Percentiles rank a stretch among this genome's conserved stretches.
These are phyloP conservation scores for Candida krabiensis DNA, from an alignment of 805 yeast species.

Conservation along the genomic window DNA sequence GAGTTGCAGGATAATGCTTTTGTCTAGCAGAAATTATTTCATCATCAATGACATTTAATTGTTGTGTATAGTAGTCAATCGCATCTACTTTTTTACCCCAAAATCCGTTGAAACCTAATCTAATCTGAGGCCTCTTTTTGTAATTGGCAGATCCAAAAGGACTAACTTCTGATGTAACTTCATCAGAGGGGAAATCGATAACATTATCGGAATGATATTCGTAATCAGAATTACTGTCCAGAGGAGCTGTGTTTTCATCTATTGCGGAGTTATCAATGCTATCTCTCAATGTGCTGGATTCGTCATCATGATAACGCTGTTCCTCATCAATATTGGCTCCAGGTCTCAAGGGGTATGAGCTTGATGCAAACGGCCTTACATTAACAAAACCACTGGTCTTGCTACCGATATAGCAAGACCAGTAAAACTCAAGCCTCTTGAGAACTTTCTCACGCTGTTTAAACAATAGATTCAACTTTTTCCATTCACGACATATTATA, in stretches of 20 bases:
- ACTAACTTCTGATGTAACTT: slow-evolving; percentile 1
- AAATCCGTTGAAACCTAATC: slow-evolving; percentile 59
- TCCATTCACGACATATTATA: slow-evolving; percentile 88
- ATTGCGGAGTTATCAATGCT: background rate
- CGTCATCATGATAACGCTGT: slow-evolving; percentile 21
- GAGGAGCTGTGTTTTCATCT: background rate
- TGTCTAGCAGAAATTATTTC: slow-evolving; percentile 65
- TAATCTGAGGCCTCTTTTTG: slow-evolving; percentile 59
- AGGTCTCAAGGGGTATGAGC: slow-evolving; percentile 24
- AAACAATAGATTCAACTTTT: slow-evolving; percentile 63
- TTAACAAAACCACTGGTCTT: slow-evolving; percentile 21
- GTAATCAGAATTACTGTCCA: slow-evolving; percentile 21
- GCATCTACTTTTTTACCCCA: slow-evolving; percentile 78
- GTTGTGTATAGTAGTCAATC: slow-evolving; percentile 70
- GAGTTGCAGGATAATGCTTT: slow-evolving; percentile 75
- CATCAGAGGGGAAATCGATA: slow-evolving; percentile 4
- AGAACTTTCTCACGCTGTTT: slow-evolving; percentile 55
- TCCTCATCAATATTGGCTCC: slow-evolving; percentile 10
- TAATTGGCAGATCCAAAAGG: slow-evolving; percentile 17
- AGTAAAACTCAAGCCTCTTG: slow-evolving; percentile 60
- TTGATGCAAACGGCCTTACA: slow-evolving; percentile 27
- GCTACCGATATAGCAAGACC: slow-evolving; percentile 67
- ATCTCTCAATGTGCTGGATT: background rate
- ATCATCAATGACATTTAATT: slow-evolving; percentile 66
- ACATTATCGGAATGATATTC: slow-evolving; percentile 19